These are phyloP conservation scores for Penicillium occitanis DNA, from an alignment of 2,329 filamentous ascomycete genomes.

Conservation along the genomic window DNA sequence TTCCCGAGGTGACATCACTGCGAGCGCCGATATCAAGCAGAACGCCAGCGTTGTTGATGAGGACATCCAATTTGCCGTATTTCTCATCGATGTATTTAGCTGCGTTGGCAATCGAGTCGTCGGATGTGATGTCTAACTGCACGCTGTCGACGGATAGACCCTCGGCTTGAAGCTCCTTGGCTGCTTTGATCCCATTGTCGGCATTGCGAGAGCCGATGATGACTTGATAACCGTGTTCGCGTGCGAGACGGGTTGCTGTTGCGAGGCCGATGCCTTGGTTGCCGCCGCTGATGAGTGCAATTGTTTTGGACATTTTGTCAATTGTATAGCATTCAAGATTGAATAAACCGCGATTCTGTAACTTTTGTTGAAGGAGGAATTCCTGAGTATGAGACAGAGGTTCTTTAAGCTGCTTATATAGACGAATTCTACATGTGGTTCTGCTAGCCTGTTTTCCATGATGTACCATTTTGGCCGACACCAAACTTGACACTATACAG, in stretches of 20 bases:
- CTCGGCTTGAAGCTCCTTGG: conserved; percentile 10
- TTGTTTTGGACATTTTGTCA: conserved; percentile 11
- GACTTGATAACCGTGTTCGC: conserved; percentile 19
- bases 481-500: background rate
- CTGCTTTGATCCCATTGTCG: conserved; percentile 14
- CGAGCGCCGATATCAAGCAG: background rate
- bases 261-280: conserved; percentile 22
- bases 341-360: background rate
- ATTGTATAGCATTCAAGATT: background rate
- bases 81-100: conserved; percentile 20
- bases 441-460: background rate
- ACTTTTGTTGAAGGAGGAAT: background rate
- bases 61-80: conserved; percentile 29
- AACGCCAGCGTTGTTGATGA: conserved; percentile 32
- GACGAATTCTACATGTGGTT: background rate
- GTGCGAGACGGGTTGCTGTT: conserved; percentile 14
- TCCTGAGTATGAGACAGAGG: too few relatives aligned
- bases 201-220: conserved; percentile 21
- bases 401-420: background rate
- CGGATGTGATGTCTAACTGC: conserved; percentile 33
- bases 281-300: conserved; percentile 20
- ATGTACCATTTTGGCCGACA: conserved; percentile 3
- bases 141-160: conserved; percentile 16
- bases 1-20: background rate
- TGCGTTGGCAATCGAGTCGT: conserved; percentile 32